These are phyloP conservation scores for Zygosaccharomyces pseudorouxii DNA, from an alignment of 805 yeast genomes.

Conservation along the genomic window DNA sequence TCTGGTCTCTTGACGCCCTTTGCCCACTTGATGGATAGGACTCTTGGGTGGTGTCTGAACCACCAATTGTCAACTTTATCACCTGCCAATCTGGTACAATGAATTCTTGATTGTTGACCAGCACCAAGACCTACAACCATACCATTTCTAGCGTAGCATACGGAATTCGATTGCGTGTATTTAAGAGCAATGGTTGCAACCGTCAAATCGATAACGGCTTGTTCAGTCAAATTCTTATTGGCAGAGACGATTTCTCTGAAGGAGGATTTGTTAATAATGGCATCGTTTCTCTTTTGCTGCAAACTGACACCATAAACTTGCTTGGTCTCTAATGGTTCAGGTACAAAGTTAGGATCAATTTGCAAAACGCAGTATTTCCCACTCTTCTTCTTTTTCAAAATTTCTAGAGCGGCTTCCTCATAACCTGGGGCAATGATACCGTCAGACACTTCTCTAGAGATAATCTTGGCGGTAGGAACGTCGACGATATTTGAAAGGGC, in stretches of 20 bases:
- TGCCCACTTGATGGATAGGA: constrained; percentile 91
- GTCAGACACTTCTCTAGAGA: constrained; percentile 95
- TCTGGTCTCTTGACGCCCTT: constrained; percentile 98
- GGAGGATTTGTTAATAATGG: constrained; percentile 82
- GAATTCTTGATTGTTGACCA: constrained; percentile 99
- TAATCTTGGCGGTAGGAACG: constrained; percentile 92
- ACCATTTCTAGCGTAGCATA: constrained; percentile 97
- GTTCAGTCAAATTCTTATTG: constrained; percentile 83
- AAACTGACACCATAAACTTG: constrained; percentile 94
- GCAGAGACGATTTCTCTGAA: constrained; percentile 88
- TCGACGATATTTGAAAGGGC: constrained; percentile 96
- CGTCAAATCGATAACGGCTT: constrained; percentile 87
- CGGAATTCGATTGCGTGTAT: constrained; percentile 98
- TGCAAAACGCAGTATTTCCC: constrained; percentile 96
- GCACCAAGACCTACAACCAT: constrained; percentile 99
- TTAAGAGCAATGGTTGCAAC: constrained; percentile 97
- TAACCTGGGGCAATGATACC: constrained; percentile 99
- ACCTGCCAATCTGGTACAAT: constrained; percentile 98
- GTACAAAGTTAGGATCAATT: constrained; percentile 90
- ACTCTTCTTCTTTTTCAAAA: constrained; percentile 87
- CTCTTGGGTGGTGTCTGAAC: constrained; percentile 97
- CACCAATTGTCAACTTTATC: constrained; percentile 99
- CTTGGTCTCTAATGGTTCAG: constrained; percentile 78
- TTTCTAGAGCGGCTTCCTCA: constrained; percentile 84
- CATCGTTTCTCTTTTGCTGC: constrained; percentile 97